Percentiles rank a stretch among this genome's conserved stretches.
Conservation (phyloP, 129 eudicot species). For the Gnaphalium uliginosum region DNA sequence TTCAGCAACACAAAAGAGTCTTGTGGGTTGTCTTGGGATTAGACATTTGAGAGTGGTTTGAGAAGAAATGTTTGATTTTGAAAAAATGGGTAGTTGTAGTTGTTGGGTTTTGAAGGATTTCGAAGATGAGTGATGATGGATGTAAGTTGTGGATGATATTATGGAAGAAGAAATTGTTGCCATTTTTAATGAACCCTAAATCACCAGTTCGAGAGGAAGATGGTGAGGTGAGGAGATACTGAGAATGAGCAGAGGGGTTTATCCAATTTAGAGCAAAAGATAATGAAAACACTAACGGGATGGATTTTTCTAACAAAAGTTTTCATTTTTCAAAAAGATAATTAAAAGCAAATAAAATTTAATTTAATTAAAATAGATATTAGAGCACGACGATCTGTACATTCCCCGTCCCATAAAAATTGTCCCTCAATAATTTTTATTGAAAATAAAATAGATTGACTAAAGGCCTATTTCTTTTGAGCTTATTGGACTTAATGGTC, state of each 20-base stretch:
- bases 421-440: too few relatives aligned
- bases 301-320: too few relatives aligned
- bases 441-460: too few relatives aligned
- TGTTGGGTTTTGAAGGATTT: constrained; percentile 46
- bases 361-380: too few relatives aligned
- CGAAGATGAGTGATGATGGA: constrained; percentile 38
- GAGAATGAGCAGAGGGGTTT: constrained; percentile 34
- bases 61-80: constrained; percentile 19
- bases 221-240: constrained; percentile 6
- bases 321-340: too few relatives aligned
- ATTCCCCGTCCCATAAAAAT: too few relatives aligned
- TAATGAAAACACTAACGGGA: background rate
- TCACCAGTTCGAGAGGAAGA: constrained; percentile 1
- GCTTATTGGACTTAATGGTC: too few relatives aligned
- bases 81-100: constrained; percentile 32
- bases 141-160: constrained; percentile 48
- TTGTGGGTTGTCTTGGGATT: constrained; percentile 33
- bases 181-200: constrained; percentile 26
- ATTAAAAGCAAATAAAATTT: too few relatives aligned
- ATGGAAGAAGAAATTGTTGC: constrained; percentile 60
- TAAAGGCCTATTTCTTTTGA: too few relatives aligned
- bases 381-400: too few relatives aligned
- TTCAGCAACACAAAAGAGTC: constrained; percentile 49
- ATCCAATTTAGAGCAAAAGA: constrained; percentile 32
- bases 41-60: constrained; percentile 33